These are phyloP conservation scores for Ophiocordyceps robertsii DNA, from an alignment of 2,329 filamentous ascomycete species.

Conservation along the genomic window DNA sequence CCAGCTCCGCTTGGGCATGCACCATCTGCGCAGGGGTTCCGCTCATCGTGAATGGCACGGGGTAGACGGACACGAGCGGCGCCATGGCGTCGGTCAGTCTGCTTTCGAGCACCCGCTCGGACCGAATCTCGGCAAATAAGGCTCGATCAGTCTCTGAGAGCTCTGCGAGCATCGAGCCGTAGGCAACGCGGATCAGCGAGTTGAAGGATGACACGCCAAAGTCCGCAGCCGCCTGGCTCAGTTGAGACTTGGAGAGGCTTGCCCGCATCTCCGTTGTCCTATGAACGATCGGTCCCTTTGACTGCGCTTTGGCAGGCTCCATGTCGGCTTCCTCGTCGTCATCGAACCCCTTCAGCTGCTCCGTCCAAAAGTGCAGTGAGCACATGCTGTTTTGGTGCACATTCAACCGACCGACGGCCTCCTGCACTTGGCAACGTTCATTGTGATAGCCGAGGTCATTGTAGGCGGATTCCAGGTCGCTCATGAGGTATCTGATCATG, in stretches of 20 bases:
- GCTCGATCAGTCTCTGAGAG: background rate
- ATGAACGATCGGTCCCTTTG: background rate
- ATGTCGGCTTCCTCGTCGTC: background rate
- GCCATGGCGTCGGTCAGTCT: background rate
- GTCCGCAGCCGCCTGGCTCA: background rate
- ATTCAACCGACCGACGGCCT: background rate
- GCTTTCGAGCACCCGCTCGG: background rate
- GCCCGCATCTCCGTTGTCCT: background rate
- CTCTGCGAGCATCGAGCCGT: background rate
- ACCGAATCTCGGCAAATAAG: background rate
- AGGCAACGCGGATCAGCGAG: background rate
- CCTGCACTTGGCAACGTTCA: background rate
- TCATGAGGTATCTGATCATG: background rate
- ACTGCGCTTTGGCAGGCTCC: background rate
- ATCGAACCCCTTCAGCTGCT: background rate
- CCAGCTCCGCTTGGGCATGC: background rate
- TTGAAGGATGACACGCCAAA: background rate
- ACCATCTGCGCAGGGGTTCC: background rate
- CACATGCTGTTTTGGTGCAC: background rate
- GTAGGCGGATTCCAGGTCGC: background rate
- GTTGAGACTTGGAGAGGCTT: background rate
- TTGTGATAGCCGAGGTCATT: background rate
- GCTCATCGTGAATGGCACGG: background rate
- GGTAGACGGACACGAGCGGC: background rate
- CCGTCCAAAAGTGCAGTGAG: background rate